These are phyloP conservation scores for Elsinoe australis DNA, from an alignment of 2,329 filamentous ascomycete species.

Conservation along the genomic window DNA sequence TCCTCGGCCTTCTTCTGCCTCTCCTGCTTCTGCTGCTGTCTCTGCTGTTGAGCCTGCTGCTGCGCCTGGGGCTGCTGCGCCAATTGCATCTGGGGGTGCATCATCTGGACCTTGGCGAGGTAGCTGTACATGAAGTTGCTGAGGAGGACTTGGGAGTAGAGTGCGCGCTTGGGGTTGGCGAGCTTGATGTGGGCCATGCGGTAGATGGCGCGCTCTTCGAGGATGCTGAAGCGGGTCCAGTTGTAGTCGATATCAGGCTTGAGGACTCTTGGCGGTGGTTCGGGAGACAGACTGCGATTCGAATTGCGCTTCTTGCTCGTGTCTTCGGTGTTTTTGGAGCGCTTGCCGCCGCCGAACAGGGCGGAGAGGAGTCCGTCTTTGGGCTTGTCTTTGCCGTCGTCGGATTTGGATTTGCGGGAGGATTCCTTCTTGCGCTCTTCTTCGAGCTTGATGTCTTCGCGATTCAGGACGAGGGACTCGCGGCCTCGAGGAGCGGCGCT, in stretches of 20 bases:
- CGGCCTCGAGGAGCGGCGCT: slow-evolving; percentile 47
- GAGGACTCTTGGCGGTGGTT: slow-evolving; percentile 63
- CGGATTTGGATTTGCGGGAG: slow-evolving; percentile 59
- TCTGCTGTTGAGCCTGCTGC: slow-evolving; percentile 38
- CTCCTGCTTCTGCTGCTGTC: slow-evolving; percentile 32
- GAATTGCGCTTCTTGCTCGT: slow-evolving; percentile 62
- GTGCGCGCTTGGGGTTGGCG: slow-evolving; percentile 84
- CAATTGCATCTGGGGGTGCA: slow-evolving; percentile 92
- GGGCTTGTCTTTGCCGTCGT: slow-evolving; percentile 67
- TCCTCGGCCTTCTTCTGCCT: slow-evolving; percentile 21
- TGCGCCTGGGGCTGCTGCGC: slow-evolving; percentile 55
- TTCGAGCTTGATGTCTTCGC: slow-evolving; percentile 65
- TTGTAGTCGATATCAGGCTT: slow-evolving; percentile 89
- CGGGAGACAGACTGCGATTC: slow-evolving; percentile 69
- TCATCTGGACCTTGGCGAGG: slow-evolving; percentile 94
- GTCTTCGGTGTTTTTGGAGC: slow-evolving; percentile 30
- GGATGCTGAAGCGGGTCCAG: slow-evolving; percentile 89
- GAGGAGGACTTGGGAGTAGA: slow-evolving; percentile 89
- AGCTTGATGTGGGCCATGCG: slow-evolving; percentile 98
- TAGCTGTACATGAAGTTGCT: slow-evolving; percentile 99
- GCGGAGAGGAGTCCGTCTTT: slow-evolving; percentile 77
- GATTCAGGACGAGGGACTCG: slow-evolving; percentile 77
- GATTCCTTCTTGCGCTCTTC: slow-evolving; percentile 78
- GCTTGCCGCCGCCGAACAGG: slow-evolving; percentile 78
- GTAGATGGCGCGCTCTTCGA: slow-evolving; percentile 95